phyloP scores from a whole-genome alignment of 1,284 basidiomycete species.

The Irpex sp. region DNA sequence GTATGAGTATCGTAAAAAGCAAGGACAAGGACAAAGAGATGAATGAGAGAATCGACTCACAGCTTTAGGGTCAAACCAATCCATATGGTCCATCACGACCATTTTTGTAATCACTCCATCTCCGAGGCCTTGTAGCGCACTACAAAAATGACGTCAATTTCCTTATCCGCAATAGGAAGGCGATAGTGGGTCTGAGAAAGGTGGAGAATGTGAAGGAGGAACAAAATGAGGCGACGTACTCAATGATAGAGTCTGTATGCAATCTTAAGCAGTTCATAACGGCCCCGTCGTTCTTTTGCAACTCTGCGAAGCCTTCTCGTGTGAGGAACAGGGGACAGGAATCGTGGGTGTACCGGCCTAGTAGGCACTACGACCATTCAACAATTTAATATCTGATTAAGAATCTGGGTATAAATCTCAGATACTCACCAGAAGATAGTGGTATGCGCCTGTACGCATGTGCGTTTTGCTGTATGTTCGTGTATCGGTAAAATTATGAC shows the following conservation, averaged over 20 bases:
- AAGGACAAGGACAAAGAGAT: not conserved
- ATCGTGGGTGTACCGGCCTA: constrained; percentile 63
- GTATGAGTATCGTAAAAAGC: not conserved
- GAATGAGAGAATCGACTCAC: not conserved
- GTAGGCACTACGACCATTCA: constrained; percentile 39
- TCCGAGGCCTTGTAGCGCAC: constrained; percentile 56
- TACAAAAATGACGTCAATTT: constrained; percentile 19
- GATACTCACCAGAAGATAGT: constrained; percentile 55
- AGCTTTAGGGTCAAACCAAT: constrained; percentile 14
- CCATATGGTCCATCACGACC: constrained; percentile 78
- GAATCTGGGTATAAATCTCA: not conserved
- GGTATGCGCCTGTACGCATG: constrained; percentile 57
- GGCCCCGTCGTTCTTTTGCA: constrained; percentile 47
- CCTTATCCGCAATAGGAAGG: not conserved
- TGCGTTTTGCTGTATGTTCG: constrained; percentile 10
- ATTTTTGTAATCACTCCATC: constrained; percentile 55
- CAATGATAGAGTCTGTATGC: constrained; percentile 77
- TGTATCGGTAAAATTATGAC: constrained; percentile 22
- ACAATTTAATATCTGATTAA: not conserved
- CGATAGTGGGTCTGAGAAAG: not conserved
- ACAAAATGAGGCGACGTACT: constrained; percentile 43
- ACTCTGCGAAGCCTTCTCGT: constrained; percentile 55
- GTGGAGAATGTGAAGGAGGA: not conserved
- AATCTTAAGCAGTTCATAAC: constrained; percentile 66
- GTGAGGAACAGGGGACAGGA: constrained; percentile 77